Base-by-base conservation (phyloP, 1,139 yeast genomes). In the Pichia sp. region DNA sequence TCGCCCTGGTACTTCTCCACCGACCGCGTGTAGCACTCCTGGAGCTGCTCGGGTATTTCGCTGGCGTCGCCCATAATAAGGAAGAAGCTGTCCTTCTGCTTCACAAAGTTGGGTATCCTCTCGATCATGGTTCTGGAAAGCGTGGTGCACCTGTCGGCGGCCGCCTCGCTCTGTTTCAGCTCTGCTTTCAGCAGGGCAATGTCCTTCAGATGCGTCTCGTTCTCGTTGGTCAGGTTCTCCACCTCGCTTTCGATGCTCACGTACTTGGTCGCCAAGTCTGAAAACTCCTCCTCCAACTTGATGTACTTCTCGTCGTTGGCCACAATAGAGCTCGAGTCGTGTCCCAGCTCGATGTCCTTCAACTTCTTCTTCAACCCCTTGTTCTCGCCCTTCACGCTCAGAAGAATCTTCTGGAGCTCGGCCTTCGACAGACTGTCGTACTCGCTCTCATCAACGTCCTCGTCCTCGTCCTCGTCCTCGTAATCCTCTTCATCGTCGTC, bases 91-190 rank as follows among this genome's bases (percentile, higher is more conserved):
- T 54, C 40, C 47, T 50, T 50, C 47, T 47, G 34, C 41, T 30
- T 47, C 8, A 61, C 49, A 31, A 49, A 54, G 10, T 40, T 50
- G 8, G 63, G 63, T 31, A 59, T 51, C 42, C 53, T 52, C 44
- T 54, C 51, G 26, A 61, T 36, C 15, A 60, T 38, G 5, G 43
- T 38, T 32, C 30, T 51, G 15, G 54, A 42, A 34, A 57, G 53
- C 2, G 40, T 19, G 5, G 48, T 30, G 1, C 53, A 48, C 46
- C 52, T 51, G 2, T 41, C 44, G n/a, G 51, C 51, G 2, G 31
- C 7, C 8, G 54, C 50, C 32, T 54, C 49, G 8, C 32, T 47
- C 29, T 49, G 79, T 11, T 41, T 45, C 29, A 55, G 43, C 23
- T 57, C 45, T 5, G 43, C 40, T 16, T 51, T 47, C n/a, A 61